Base-by-base conservation (phyloP, 2,329 filamentous ascomycete genomes). In the Pseudocercospora musae region DNA sequence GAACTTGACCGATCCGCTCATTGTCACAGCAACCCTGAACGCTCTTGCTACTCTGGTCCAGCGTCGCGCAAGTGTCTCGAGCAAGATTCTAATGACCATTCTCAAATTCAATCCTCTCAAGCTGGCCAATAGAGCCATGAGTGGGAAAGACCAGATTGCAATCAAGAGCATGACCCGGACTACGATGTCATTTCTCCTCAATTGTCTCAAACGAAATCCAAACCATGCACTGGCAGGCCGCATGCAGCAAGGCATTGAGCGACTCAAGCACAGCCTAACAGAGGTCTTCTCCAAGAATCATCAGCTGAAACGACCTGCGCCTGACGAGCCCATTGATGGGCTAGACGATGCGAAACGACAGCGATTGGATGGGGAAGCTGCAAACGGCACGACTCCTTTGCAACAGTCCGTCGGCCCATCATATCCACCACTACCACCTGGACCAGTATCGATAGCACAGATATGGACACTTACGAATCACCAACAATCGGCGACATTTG, bases 121-220 rank as follows among this genome's bases (percentile, higher is more conserved):
- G 76, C 85, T 91, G 67, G 91, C 90, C 60, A 60, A 58, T 25
- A 62, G 29, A n/a, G 48, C 60, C 3, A 67, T 73, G 66, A 67
- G 62, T 37, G 89, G 86, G 70, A 91, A 88, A 73, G 85, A 86
- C 55, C 92, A 89, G 70, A 89, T 99, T 63, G 86, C 94, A 70
- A 84, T 96, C 64, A 92, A 89, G 77, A 98, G 94, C 4, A 95
- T 99, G 87, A 94, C 97, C 76, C 92, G 96, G 74, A 99, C 95
- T 23, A 90, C 90, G 2, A 86, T 92, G 70, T 87, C 92, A 68
- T 80, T 99, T 52, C 82, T 98, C 42, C 84, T 93, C 58, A 93
- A 97, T 76, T 81, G 96, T 58, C 82, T 89, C 68, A 94, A 94
- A 79, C 85, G 93, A 71, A 92, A 95, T 69, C 90, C 91, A 2